These are phyloP conservation scores for Coemansia sp. DNA, from an alignment of 192 early-diverging fungal genomes.

Conservation along the genomic window DNA sequence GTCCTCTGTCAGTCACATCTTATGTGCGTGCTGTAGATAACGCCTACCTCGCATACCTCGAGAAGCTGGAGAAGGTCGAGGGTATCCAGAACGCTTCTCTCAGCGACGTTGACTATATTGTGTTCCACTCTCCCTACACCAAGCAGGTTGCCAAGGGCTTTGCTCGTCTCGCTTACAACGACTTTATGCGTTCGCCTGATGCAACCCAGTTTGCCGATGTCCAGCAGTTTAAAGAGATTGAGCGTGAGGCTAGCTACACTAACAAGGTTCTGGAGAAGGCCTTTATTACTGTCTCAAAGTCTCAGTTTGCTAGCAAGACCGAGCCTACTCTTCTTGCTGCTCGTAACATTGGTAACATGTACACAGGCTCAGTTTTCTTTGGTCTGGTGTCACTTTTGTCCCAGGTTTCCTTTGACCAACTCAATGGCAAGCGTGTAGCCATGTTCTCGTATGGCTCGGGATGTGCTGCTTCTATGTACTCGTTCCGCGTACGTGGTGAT, in stretches of 20 bases:
- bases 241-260: slow-evolving; percentile 70
- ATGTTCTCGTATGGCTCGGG: slow-evolving; percentile 98
- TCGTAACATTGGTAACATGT: slow-evolving; percentile 95
- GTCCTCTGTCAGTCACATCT: slow-evolving; percentile 87
- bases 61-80: slow-evolving; percentile 56
- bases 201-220: slow-evolving; percentile 55
- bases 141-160: slow-evolving; percentile 96
- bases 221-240: slow-evolving; percentile 56
- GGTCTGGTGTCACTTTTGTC: slow-evolving; percentile 77
- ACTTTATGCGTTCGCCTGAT: slow-evolving; percentile 78
- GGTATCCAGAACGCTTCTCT: slow-evolving; percentile 42
- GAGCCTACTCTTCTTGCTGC: slow-evolving; percentile 72
- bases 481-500: slow-evolving; percentile 71
- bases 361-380: slow-evolving; percentile 73
- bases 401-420: slow-evolving; percentile 61
- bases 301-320: slow-evolving; percentile 69
- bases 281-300: slow-evolving; percentile 79
- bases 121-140: slow-evolving; percentile 97
- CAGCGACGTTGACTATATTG: slow-evolving; percentile 67
- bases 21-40: slow-evolving; percentile 89
- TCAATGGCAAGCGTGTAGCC: slow-evolving; percentile 79
- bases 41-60: slow-evolving; percentile 80
- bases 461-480: slow-evolving; percentile 91
- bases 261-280: slow-evolving; percentile 91
- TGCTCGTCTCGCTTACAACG: slow-evolving; percentile 88